A percentile compares a stretch with the other conserved stretches of the same genome.
phyloP scores from a whole-genome alignment of 116 monocot species.

The Phalaenopsis hybrid region DNA sequence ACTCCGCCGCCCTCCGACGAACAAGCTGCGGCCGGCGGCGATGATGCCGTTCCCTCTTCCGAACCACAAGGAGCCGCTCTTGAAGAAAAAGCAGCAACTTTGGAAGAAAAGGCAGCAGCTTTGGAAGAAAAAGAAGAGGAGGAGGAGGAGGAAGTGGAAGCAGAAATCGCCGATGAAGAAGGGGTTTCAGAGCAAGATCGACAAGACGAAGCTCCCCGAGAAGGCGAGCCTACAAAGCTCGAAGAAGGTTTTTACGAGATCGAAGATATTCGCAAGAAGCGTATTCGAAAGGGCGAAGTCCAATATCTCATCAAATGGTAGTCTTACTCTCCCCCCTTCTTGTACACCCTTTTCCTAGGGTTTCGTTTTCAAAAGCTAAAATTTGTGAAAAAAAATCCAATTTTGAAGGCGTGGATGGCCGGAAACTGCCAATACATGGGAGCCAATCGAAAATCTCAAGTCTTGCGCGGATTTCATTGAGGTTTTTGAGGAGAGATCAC shows the following conservation, averaged over 20 bases:
- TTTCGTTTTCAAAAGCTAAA: not conserved
- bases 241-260: conserved; percentile 89
- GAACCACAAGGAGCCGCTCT: not conserved
- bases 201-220: not conserved
- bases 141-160: conserved; percentile 4
- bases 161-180: conserved; percentile 13
- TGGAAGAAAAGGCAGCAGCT: not conserved
- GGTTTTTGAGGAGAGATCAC: conserved; percentile 59
- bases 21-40: not conserved
- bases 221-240: conserved; percentile 39
- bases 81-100: not conserved
- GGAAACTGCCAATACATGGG: conserved; percentile 91
- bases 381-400: not conserved
- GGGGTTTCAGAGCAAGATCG: conserved; percentile 8
- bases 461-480: conserved; percentile 65
- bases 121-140: conserved; percentile 13
- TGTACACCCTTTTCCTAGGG: not conserved
- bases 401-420: conserved; percentile 82
- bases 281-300: conserved; percentile 71
- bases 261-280: conserved; percentile 73
- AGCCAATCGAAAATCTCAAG: conserved; percentile 65
- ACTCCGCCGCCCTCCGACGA: not conserved
- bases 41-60: too few species aligned
- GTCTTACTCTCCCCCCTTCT: not conserved
- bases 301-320: conserved; percentile 95